These are phyloP conservation scores for Syncephalastrum monosporum DNA, from an alignment of 371 early-diverging fungal species.

Conservation along the genomic window DNA sequence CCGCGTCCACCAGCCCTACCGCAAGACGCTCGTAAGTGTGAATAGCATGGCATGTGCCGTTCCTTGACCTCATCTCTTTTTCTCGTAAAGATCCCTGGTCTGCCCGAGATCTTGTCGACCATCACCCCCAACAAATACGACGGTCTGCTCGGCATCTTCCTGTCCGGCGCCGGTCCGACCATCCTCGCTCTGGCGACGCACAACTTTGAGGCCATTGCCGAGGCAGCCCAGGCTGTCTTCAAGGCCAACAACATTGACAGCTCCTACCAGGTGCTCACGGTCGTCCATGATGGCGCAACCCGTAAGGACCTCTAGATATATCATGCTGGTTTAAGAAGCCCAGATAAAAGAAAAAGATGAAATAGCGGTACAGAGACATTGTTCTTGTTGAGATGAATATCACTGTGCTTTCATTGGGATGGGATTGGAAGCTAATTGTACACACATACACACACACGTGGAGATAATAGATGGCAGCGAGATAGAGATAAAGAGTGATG, in stretches of 20 bases:
- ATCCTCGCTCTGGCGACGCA: conserved; percentile 82
- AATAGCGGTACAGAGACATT: too few species aligned
- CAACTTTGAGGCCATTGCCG: conserved; percentile 77
- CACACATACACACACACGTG: too few species aligned
- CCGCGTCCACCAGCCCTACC: conserved; percentile 92
- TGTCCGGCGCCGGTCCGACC: conserved; percentile 97
- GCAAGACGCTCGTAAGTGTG: conserved; percentile 75
- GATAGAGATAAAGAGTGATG: too few species aligned
- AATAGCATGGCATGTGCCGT: background rate
- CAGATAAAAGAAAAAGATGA: too few species aligned
- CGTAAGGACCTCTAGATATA: conserved; percentile 20
- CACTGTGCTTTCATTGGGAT: too few species aligned
- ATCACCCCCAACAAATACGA: conserved; percentile 75
- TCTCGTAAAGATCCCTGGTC: conserved; percentile 80
- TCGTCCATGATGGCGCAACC: conserved; percentile 70
- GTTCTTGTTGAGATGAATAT: too few species aligned
- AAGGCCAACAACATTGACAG: conserved; percentile 62
- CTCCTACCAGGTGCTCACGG: conserved; percentile 73
- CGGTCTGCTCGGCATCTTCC: conserved; percentile 89
- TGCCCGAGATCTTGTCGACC: conserved; percentile 75
- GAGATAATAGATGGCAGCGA: too few species aligned
- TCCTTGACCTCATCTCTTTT: background rate
- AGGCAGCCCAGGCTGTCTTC: conserved; percentile 65
- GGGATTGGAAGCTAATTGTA: too few species aligned
- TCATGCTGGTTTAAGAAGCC: too few species aligned